These are phyloP conservation scores for Helianthus tuberosus DNA, from an alignment of 129 eudicot species.

Conservation along the genomic window DNA sequence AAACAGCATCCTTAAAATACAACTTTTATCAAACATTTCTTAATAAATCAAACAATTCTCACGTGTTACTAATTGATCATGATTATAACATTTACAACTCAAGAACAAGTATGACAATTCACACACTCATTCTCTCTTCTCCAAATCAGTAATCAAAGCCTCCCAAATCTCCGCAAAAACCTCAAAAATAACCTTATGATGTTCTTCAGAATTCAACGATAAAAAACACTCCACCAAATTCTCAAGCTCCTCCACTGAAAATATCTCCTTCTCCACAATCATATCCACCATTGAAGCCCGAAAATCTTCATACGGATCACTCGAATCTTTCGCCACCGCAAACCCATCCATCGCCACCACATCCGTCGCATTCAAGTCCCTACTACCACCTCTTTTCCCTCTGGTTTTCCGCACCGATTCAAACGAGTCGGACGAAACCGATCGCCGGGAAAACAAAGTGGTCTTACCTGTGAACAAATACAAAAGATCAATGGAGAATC, in stretches of 20 bases:
- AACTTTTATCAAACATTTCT: too few relatives aligned
- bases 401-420: conserved; percentile 14
- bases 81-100: too few relatives aligned
- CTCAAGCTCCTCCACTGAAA: conserved; percentile 60
- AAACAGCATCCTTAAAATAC: too few relatives aligned
- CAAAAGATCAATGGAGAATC: too few relatives aligned
- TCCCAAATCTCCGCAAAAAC: conserved; percentile 85
- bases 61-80: too few relatives aligned
- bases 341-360: conserved; percentile 16
- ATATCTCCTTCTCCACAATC: conserved; percentile 79
- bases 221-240: conserved; percentile 66
- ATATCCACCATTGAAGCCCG: conserved; percentile 90
- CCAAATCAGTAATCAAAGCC: conserved; percentile 42
- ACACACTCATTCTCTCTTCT: too few relatives aligned
- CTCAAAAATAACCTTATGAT: conserved; percentile 63
- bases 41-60: too few relatives aligned
- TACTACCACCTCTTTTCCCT: too few relatives aligned
- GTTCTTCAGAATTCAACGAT: conserved; percentile 55
- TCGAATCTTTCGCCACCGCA: conserved; percentile 65
- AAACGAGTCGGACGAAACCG: conserved; percentile 35
- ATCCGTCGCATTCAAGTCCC: too few relatives aligned
- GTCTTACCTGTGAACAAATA: conserved; percentile 11
- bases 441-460: conserved; percentile 54
- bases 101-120: too few relatives aligned
- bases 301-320: conserved; percentile 78